Conservation (phyloP, 2,329 filamentous ascomycete genomes). For the Pyrenophora teres region DNA sequence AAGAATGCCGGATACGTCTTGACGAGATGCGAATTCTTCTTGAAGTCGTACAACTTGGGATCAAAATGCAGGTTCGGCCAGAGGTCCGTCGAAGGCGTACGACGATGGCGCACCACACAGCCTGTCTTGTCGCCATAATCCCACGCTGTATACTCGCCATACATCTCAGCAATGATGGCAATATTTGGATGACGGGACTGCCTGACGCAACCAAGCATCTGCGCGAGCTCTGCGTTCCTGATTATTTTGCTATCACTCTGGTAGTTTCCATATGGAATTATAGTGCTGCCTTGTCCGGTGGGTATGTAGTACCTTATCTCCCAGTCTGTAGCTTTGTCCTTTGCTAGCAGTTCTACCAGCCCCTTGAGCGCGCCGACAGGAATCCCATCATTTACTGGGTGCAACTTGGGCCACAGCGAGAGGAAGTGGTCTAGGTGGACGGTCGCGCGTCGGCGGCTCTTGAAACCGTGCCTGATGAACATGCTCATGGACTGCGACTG, state of each 20-base stretch:
- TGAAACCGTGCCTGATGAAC: background rate
- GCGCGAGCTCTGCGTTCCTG: background rate
- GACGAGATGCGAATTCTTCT: no score
- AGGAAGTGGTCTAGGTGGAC: slow-evolving; percentile 11
- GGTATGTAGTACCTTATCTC: slow-evolving; percentile 7
- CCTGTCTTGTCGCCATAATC: background rate
- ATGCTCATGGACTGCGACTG: background rate
- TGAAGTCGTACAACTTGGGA: background rate
- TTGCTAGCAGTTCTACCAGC: slow-evolving; percentile 2
- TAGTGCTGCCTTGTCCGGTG: background rate
- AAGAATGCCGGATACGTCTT: no score
- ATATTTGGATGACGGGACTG: background rate
- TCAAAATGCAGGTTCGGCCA: slow-evolving; percentile 8
- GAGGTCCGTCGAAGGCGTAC: slow-evolving; percentile 3
- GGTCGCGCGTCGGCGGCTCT: slow-evolving; percentile 1
- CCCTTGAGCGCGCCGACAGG: background rate
- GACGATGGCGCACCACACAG: slow-evolving; percentile 1
- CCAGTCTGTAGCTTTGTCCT: slow-evolving; percentile 7
- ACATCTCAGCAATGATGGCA: slow-evolving; percentile 1
- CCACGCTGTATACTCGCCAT: slow-evolving; percentile 4
- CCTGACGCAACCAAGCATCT: background rate
- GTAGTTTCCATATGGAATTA: no score
- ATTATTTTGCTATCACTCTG: no score
- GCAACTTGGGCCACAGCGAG: slow-evolving; percentile 5
- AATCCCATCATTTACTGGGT: background rate